These are phyloP conservation scores for Dictyostelium brefeldianum DNA, from an alignment of 78 protist genomes.

Conservation along the genomic window DNA sequence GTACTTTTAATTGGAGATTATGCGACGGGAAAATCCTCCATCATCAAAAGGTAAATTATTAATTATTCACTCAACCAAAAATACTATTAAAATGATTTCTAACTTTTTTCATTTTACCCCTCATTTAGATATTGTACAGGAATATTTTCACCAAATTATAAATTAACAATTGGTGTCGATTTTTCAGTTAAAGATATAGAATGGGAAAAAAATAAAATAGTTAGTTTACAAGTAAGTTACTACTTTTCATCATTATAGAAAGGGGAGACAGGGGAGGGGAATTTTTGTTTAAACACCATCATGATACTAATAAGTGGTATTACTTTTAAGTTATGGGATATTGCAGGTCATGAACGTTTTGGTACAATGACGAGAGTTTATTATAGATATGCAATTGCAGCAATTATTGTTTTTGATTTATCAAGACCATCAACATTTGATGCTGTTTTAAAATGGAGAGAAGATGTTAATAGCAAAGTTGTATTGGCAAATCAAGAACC, in stretches of 20 bases:
- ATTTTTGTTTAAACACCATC: too few species aligned
- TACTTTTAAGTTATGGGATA: slow-evolving; percentile 91
- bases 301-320: background rate
- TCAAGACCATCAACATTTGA: slow-evolving; percentile 77
- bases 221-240: slow-evolving; percentile 62
- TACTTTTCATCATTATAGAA: too few species aligned
- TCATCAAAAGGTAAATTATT: slow-evolving; percentile 44
- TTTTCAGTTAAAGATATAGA: slow-evolving; percentile 81
- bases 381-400: slow-evolving; percentile 86
- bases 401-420: slow-evolving; percentile 85
- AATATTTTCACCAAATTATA: slow-evolving; percentile 87
- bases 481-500: slow-evolving; percentile 76
- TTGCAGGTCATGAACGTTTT: slow-evolving; percentile 91
- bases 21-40: slow-evolving; percentile 88
- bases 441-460: slow-evolving; percentile 87
- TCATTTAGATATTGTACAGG: slow-evolving; percentile 86
- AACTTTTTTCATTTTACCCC: too few species aligned
- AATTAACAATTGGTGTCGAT: slow-evolving; percentile 90
- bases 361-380: slow-evolving; percentile 89
- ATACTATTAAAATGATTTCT: too few species aligned
- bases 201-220: slow-evolving; percentile 47
- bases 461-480: slow-evolving; percentile 86
- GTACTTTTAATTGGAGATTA: slow-evolving; percentile 87
- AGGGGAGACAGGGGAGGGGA: too few species aligned
- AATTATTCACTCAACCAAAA: too few species aligned